Percentiles rank a stretch among this genome's conserved stretches.
phyloP scores from a whole-genome alignment of 129 eudicot genomes.

The Arctium minus region DNA sequence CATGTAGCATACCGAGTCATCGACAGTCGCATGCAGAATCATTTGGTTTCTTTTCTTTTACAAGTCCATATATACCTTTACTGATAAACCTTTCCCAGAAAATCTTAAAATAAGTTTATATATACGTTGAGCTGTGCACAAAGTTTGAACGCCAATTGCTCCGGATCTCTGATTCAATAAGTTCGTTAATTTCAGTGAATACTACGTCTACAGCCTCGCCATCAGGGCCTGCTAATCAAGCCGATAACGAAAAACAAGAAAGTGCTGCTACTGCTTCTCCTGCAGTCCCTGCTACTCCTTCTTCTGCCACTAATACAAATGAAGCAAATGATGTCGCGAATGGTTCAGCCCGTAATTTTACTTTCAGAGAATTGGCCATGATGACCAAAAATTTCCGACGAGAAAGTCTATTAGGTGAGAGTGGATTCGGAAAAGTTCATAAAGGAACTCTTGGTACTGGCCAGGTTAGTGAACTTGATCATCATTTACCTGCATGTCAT shows the following conservation, averaged over 20 bases:
- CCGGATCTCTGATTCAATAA: background rate
- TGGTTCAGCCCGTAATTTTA: conserved; percentile 30
- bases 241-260: conserved; percentile 17
- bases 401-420: conserved; percentile 64
- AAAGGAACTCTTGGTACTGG: conserved; percentile 55
- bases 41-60: background rate
- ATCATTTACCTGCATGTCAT: background rate
- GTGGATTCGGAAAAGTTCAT: conserved; percentile 62
- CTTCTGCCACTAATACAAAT: background rate
- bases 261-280: background rate
- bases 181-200: conserved; percentile 1
- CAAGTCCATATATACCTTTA: background rate
- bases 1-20: background rate
- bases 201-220: background rate
- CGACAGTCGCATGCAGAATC: background rate
- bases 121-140: background rate
- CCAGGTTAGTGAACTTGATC: conserved; percentile 43
- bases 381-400: conserved; percentile 70
- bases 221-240: background rate
- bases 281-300: background rate
- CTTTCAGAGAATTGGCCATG: conserved; percentile 65
- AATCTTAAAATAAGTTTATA: background rate
- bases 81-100: background rate
- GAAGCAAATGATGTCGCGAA: conserved; percentile 18
- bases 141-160: background rate